Percentiles rank a stretch among this genome's conserved stretches.
phyloP scores from a whole-genome alignment of 1,284 basidiomycete genomes.

The Omphalotus olearius region DNA sequence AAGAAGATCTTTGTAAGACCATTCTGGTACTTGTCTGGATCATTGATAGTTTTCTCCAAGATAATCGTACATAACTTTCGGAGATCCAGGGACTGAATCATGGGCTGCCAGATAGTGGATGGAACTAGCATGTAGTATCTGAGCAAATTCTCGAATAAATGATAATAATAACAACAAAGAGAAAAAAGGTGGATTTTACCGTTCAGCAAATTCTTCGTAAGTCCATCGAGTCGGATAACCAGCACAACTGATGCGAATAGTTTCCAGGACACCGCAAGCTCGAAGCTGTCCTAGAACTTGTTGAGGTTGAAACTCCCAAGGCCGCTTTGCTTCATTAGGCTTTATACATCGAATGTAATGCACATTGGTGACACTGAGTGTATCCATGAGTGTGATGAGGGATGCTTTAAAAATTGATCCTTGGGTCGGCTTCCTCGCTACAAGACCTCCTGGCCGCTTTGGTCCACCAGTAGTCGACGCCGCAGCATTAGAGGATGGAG shows the following conservation, averaged over 20 bases:
- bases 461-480: conserved; percentile 30
- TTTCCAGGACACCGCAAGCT: conserved; percentile 98
- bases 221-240: conserved; percentile 99
- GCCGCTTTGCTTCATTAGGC: conserved; percentile 94
- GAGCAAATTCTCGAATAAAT: conserved; percentile 1
- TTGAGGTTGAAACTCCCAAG: conserved; percentile 96
- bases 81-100: conserved; percentile 79
- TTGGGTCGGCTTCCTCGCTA: conserved; percentile 88
- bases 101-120: conserved; percentile 81
- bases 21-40: conserved; percentile 95
- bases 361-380: conserved; percentile 95
- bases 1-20: conserved; percentile 99
- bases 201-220: conserved; percentile 98
- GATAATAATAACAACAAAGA: conserved; percentile 12
- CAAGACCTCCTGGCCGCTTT: conserved; percentile 53
- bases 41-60: conserved; percentile 82
- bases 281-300: conserved; percentile 95
- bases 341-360: conserved; percentile 99
- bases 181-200: conserved; percentile 47
- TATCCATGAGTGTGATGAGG: conserved; percentile 93
- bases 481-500: conserved; percentile 34
- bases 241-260: conserved; percentile 97
- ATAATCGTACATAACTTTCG: conserved; percentile 84
- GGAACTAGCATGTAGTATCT: conserved; percentile 97
- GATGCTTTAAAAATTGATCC: conserved; percentile 99